A percentile compares a stretch with the other conserved stretches of the same genome.
phyloP scores from a whole-genome alignment of 2,329 filamentous ascomycete species.

The Alternaria arborescens region DNA sequence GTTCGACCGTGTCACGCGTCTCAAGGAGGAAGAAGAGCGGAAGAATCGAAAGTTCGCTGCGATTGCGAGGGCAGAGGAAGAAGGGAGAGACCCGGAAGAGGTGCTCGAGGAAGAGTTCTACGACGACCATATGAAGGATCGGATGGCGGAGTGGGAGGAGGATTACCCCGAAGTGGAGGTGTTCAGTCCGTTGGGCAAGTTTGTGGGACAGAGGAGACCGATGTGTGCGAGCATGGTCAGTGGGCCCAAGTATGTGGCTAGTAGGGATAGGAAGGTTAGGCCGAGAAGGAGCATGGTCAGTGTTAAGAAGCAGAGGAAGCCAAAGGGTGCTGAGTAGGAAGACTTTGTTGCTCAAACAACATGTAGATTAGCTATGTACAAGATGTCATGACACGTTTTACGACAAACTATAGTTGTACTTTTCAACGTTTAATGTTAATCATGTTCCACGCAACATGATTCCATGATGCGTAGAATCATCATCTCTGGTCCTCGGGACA shows the following conservation, averaged over 20 bases:
- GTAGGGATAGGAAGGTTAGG: constrained; percentile 61
- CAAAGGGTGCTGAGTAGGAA: constrained; percentile 7
- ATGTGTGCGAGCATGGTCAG: constrained; percentile 75
- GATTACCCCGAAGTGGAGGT: constrained; percentile 79
- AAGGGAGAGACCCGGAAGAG: constrained; percentile 38
- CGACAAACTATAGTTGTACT: not conserved
- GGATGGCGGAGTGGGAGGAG: constrained; percentile 26
- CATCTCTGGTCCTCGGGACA: not conserved
- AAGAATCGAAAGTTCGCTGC: constrained; percentile 32
- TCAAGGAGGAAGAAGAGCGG: constrained; percentile 20
- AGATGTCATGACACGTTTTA: not conserved
- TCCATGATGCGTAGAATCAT: not conserved
- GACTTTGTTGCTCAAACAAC: not conserved
- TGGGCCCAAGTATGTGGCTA: constrained; percentile 62
- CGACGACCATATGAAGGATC: constrained; percentile 23
- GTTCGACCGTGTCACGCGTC: constrained; percentile 20
- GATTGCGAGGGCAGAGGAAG: constrained; percentile 15
- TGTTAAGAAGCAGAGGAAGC: constrained; percentile 46
- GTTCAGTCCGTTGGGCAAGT: constrained; percentile 84
- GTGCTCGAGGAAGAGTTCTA: constrained; percentile 41
- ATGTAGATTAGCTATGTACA: not conserved
- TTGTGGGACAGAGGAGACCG: constrained; percentile 71
- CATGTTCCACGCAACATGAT: not conserved
- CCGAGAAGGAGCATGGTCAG: constrained; percentile 75
- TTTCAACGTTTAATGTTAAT: not conserved